Base-by-base conservation (phyloP, 352 stramenopile species). In the Phytophthora pinifolia region DNA sequence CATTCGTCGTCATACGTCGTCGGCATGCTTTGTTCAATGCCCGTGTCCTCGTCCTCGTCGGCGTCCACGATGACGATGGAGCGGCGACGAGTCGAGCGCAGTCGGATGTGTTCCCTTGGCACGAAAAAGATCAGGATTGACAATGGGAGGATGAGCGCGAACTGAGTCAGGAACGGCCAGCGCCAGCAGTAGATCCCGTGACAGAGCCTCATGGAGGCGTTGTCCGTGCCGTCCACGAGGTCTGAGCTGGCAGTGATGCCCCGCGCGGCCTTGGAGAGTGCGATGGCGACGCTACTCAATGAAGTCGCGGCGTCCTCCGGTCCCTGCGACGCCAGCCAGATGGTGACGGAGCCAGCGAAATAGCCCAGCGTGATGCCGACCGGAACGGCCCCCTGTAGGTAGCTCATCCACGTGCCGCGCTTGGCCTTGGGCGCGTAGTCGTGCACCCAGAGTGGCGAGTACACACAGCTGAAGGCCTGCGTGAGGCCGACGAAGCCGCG, bases 401-500 rank as follows among this genome's bases (percentile, higher is more conserved):
- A 94, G 56, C 86, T 94, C 83, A 95, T 94, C 86, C 86, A 95
- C 17, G 60, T 75, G 30, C 71, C 83, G 29, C 71, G 72, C 45
- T 91, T 80, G 13, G 67, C 68, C 31, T 67, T 76, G 6, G 86
- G 83, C 14, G 86, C 83, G 67, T 92, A 93, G 53, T 94, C 86
- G 65, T 95, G 82, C 37, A 93, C 84, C 86, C 86, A 95, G 1
- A 95, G 62, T 42, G 86, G 86, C 43, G 84, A 80, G 62, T 92
- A 95, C 31, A 95, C 84, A 51, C 80, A 92, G 58, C 88, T 79
- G 39, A 94, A 91, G 15, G 83, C 79, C 55, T 95, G 86, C 27
- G 79, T 88, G 29, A 89, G 65, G 12, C 86, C 86, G 15, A 95
- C 84, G 18, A 87, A 65, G 13, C 70, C 80, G 9, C 86, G 82